Conservation (phyloP, 1,139 yeast species). For the Citeromyces siamensis region DNA sequence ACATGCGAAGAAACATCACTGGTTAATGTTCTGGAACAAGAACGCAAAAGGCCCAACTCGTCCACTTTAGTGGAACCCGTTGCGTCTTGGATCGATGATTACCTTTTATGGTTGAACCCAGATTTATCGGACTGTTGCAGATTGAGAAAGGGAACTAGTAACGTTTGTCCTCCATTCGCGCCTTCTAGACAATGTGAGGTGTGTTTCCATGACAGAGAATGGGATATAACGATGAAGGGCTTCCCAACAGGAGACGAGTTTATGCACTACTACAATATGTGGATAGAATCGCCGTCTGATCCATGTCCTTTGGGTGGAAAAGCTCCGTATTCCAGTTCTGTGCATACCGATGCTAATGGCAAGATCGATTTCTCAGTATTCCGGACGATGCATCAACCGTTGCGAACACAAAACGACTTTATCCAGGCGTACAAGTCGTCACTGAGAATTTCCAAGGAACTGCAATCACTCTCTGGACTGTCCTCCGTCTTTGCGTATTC, state of each 20-base stretch:
- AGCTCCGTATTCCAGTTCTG: conserved; percentile 71
- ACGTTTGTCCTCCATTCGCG: conserved; percentile 54
- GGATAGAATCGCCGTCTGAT: conserved; percentile 81
- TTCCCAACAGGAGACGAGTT: conserved; percentile 66
- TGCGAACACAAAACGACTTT: conserved; percentile 75
- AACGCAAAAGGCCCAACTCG: conserved; percentile 47
- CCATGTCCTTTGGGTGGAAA: conserved; percentile 95
- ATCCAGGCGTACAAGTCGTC: conserved; percentile 72
- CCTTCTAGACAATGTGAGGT: conserved; percentile 65
- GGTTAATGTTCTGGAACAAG: conserved; percentile 80
- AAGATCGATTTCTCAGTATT: conserved; percentile 50
- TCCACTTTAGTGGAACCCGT: conserved; percentile 74
- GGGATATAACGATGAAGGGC: conserved; percentile 70
- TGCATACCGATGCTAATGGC: conserved; percentile 25
- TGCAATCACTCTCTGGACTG: conserved; percentile 30
- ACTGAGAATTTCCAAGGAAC: conserved; percentile 50
- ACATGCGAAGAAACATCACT: conserved; percentile 71
- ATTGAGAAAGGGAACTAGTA: conserved; percentile 32
- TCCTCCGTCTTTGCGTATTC: conserved; percentile 72
- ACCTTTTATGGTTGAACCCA: conserved; percentile 79
- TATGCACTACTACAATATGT: conserved; percentile 57
- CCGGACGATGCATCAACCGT: conserved; percentile 71
- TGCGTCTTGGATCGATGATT: conserved; percentile 91
- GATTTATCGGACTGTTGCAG: conserved; percentile 79
- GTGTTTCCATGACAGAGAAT: conserved; percentile 50